Evolutionary conservation across 2,329 filamentous ascomycete genomes (phyloP).

Genomic region (Trichoderma sp.): DNA sequence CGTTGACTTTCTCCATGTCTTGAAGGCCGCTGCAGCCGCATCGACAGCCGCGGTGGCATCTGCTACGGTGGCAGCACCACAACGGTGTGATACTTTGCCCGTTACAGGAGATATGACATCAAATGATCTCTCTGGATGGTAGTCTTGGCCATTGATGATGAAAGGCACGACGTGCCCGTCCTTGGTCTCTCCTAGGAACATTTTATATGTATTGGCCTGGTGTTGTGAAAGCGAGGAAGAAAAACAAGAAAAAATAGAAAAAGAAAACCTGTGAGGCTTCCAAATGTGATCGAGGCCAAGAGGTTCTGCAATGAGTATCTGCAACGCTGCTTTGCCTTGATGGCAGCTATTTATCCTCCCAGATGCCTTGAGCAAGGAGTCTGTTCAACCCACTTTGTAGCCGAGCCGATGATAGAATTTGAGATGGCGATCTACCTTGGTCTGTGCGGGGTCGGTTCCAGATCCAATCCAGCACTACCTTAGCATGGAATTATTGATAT

Average conservation of each 20-base stretch:
- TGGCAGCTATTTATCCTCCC: background rate
- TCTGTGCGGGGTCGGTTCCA: constrained; percentile 10
- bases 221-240: background rate
- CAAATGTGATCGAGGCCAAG: background rate
- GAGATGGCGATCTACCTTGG: background rate
- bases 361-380: background rate
- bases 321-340: background rate
- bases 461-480: background rate
- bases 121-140: constrained; percentile 48
- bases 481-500: background rate
- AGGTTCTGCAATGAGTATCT: background rate
- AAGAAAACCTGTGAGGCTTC: background rate
- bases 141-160: constrained; percentile 45
- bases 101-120: constrained; percentile 56
- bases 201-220: background rate
- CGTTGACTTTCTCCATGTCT: constrained; percentile 64
- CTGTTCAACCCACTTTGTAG: background rate
- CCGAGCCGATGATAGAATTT: background rate
- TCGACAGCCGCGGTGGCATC: constrained; percentile 53
- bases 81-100: constrained; percentile 53
- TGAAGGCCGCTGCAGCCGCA: constrained; percentile 64
- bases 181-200: constrained; percentile 1
- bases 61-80: constrained; percentile 54
- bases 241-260: background rate
- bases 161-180: constrained; percentile 35